Evolutionary conservation across 2,329 filamentous ascomycete genomes (phyloP), one percentile per base, ranked within the genome.

Genomic region (Gyromitra esculenta): DNA sequence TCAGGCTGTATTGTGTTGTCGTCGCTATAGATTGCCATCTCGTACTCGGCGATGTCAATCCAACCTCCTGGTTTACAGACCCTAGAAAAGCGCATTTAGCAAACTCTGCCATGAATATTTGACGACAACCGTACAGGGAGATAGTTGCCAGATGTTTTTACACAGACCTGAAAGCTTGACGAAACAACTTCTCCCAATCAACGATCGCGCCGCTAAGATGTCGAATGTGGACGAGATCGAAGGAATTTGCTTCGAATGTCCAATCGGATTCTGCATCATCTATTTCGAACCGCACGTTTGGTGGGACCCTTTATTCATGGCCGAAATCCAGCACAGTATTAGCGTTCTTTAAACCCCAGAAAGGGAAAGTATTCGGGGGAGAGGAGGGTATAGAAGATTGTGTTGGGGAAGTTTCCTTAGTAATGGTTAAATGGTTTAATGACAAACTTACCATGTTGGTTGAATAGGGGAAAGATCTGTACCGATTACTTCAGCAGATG

Each of bases 181-280:
- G 81, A 71, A 91, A 86, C 7, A 91, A 82, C 15, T 85, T 83
- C 21, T 85, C 84, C 83, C 89, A 91, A 78, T 89, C 86, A 0
- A 84, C 83, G 76, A 91, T 87, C 60, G 86, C 85, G 15, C 90
- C 90, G 1, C 85, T 83, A 83, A 91, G 85, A 79, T 88, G 84
- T 52, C 81, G 79, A 5, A 80, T 78, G 39, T 82, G 80, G 6
- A 80, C 41, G 43, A 76, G 74, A 37, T 79, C 77, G 65, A 80
- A 79, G 6, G 63, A 73, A 43, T 78, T 31, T 15, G 71, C 57
- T 21, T 35, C 45, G 9, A 62, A 77, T 57, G 70, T 77, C 80
- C 80, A 81, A 11, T 77, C 76, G 3, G 63, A 57, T 60, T 81
- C 79, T 11, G 65, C 62, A 52, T 80, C 79, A 43, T 74, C 67